phyloP scores from a whole-genome alignment of 2,329 filamentous ascomycete genomes.

The Pyrenophora tritici-repentis region DNA sequence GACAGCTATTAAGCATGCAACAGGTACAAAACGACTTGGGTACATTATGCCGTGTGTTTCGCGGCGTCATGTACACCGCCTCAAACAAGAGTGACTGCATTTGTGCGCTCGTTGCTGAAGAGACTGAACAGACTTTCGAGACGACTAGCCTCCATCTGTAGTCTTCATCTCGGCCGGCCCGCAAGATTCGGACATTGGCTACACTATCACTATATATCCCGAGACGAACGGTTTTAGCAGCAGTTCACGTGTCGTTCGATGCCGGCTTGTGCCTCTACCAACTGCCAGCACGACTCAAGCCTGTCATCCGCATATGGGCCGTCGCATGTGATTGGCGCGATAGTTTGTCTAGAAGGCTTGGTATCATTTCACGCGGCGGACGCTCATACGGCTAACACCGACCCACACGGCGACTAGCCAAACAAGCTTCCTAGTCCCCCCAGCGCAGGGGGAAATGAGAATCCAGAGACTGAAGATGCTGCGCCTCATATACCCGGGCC shows the following conservation, averaged over 20 bases:
- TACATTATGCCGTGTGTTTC: too few relatives aligned
- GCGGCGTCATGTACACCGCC: too few relatives aligned
- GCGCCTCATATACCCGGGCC: constrained; percentile 9
- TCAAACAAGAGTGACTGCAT: too few relatives aligned
- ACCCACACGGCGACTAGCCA: constrained; percentile 12
- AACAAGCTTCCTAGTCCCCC: constrained; percentile 10
- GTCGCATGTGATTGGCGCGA: not conserved
- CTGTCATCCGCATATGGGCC: not conserved
- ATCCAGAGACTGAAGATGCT: constrained; percentile 3
- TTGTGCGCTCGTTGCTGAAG: too few relatives aligned
- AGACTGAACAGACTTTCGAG: too few relatives aligned
- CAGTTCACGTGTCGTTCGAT: not conserved
- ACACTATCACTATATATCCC: too few relatives aligned
- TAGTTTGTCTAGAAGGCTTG: not conserved
- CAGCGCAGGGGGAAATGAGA: constrained; percentile 12
- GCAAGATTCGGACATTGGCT: too few relatives aligned
- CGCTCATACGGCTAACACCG: constrained; percentile 6
- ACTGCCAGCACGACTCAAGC: not conserved
- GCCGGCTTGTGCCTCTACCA: not conserved
- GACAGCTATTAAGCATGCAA: too few relatives aligned
- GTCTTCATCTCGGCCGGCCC: too few relatives aligned
- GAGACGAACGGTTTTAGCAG: not conserved
- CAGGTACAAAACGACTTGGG: too few relatives aligned
- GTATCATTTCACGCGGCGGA: not conserved
- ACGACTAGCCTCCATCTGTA: too few relatives aligned